Evolutionary conservation across 139 green algal species (phyloP), one percentile per base, ranked within the genome.

Genomic region (Chlamydomonas applanata): DNA sequence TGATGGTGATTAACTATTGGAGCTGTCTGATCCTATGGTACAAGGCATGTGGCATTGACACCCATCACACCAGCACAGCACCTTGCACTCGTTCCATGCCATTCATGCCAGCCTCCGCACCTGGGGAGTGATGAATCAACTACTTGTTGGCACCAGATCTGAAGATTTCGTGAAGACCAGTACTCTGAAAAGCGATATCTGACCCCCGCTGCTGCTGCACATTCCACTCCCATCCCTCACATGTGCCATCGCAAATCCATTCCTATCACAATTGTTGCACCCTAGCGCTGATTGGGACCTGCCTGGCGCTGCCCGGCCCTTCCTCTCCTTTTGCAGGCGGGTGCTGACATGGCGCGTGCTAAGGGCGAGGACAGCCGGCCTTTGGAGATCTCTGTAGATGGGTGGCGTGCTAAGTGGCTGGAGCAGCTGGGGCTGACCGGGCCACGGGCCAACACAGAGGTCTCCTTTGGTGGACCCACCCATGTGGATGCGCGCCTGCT

Each of bases 401-500:
- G 40, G 0, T 93, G 88, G 88, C 75, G 81, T 53, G 53, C 72
- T 35, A n/a, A 67, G 29, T 34, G 72, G 29, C 81, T 93, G 20
- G 35, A 56, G 20, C 64, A 81, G 62, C 75, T 93, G 1, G 84
- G 80, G n/a, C 74, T 17, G 71, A 2, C 4, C 3, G 62, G 62
- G 32, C 62, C 62, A 4, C 25, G 17, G 2, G 25, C 20, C 62
- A 69, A 89, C 73, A 72, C 69, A 25, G 74, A 86, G 66, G 71
- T 88, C 3, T 64, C 17, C 1, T n/a, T 82, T 27, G 78, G 82
- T 5, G 71, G 69, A 1, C 11, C 16, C 9, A 34, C 76, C 24
- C 70, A 73, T 40, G 64, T 88, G 16, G 89, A 94, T 53, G 35
- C 79, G 0, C 72, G 89, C 0, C 70, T 94, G 73, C 53, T 94